Base-by-base conservation (phyloP, 768 basidiomycete genomes). In the Gelatoporia subvermispora region DNA sequence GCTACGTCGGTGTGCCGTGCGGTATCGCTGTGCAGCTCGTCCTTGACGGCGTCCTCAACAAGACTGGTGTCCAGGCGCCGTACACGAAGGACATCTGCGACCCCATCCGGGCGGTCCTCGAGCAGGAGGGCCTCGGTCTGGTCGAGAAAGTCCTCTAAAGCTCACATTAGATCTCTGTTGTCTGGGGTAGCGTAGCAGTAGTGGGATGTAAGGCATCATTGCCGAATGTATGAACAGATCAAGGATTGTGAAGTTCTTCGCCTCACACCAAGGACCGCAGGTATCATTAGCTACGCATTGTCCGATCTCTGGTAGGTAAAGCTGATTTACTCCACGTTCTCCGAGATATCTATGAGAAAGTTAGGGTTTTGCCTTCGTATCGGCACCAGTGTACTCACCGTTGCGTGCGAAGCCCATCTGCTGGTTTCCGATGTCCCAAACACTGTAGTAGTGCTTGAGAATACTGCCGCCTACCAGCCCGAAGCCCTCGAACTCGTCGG, bases 21-120 rank as follows among this genome's bases (percentile, higher is more conserved):
- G 95, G 94, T 54, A 88, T 97, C 60, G 94, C 96, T 2, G 81
- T 84, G 0, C 93, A 97, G 72, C 75, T 93, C 53, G 80, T 99
- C 21, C 73, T 99, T 41, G 93, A 97, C 59, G 93, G 93, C 54
- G 78, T 82, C 39, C 69, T 97, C 61, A 79, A 68, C 53, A 79
- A 73, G 34, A 80, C 87, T 13, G 95, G 95, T 60, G 78, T 99
- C 5, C 79, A 82, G 42, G 87, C 82, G 10, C 95, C 95, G 2
- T 97, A 98, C 69, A 79, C 77, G 50, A 85, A 86, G 69, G 85
- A 88, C 63, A 79, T 92, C 34, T 90, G 88, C 60, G 85, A 88
- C 45, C 82, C 83, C 20, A 76, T 93, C 51, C 72, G 86, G 36
- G 73, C 72, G 48, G 60, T 74, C 20, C 64, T 91, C 38, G 90